phyloP scores from a whole-genome alignment of 768 basidiomycete genomes.

The Amanita jacksonii region DNA sequence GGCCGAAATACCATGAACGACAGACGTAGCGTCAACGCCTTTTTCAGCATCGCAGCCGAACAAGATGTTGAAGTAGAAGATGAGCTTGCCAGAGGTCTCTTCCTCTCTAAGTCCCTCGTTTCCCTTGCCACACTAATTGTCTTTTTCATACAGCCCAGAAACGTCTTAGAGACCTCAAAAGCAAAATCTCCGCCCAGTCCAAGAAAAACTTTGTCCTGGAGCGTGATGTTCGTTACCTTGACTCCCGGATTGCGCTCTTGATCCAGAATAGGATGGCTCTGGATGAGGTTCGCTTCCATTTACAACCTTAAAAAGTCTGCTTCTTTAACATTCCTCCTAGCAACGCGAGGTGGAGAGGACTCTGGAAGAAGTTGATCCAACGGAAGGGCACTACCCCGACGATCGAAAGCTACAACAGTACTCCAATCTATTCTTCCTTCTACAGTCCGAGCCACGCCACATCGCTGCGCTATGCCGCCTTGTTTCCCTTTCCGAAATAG shows the following conservation, averaged over 20 bases:
- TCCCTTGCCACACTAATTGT: slow-evolving; percentile 2
- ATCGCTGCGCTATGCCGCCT: slow-evolving; percentile 94
- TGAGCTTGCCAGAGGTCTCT: slow-evolving; percentile 83
- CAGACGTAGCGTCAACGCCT: slow-evolving; percentile 89
- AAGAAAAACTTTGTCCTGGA: slow-evolving; percentile 99
- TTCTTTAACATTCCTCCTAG: slow-evolving; percentile 27
- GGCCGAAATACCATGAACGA: slow-evolving; percentile 78
- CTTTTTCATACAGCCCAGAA: slow-evolving; percentile 67
- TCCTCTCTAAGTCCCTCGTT: too few relatives aligned
- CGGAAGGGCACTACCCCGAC: slow-evolving; percentile 88
- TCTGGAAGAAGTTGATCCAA: slow-evolving; percentile 91
- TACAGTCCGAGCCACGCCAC: slow-evolving; percentile 96
- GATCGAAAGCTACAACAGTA: slow-evolving; percentile 94
- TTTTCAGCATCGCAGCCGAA: slow-evolving; percentile 97
- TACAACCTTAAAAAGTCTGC: slow-evolving; percentile 6
- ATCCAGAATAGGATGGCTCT: slow-evolving; percentile 98
- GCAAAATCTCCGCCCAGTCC: slow-evolving; percentile 94
- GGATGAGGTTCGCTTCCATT: slow-evolving; percentile 63
- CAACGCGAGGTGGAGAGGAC: slow-evolving; percentile 94
- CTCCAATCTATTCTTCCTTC: slow-evolving; percentile 96
- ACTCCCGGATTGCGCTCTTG: slow-evolving; percentile 91
- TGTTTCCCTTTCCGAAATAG: slow-evolving; percentile 93
- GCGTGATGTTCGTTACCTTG: slow-evolving; percentile 95
- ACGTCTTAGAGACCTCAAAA: slow-evolving; percentile 90
- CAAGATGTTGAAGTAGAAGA: slow-evolving; percentile 98